Percentiles rank a stretch among this genome's conserved stretches.
Conservation (phyloP, 2,329 filamentous ascomycete genomes). For the Ramularia endophylla region DNA sequence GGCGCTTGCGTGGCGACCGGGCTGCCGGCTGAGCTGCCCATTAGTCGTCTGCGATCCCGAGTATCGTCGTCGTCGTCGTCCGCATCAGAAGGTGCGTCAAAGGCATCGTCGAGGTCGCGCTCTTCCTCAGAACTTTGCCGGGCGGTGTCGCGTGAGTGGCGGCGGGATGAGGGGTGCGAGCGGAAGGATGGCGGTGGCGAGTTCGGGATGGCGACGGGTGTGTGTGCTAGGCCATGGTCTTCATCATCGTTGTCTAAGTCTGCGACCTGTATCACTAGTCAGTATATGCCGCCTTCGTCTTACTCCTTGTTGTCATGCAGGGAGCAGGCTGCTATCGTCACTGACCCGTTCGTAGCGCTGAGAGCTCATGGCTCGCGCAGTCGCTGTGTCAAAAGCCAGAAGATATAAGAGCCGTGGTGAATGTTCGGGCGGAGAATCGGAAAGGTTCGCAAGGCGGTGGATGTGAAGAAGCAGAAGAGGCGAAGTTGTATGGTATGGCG, state of each 20-base stretch:
- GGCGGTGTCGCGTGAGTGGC: constrained; percentile 48
- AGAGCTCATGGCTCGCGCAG: constrained; percentile 35
- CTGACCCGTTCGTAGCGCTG: constrained; percentile 47
- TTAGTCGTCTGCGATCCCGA: constrained; percentile 80
- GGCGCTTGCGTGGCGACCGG: constrained; percentile 8
- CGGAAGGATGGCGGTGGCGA: constrained; percentile 73
- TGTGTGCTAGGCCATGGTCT: constrained; percentile 30
- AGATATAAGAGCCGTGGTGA: neutral
- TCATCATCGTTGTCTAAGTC: constrained; percentile 41
- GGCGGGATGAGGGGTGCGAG: constrained; percentile 69
- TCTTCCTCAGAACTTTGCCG: constrained; percentile 56
- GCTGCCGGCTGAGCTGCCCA: constrained; percentile 34
- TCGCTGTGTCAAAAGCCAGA: constrained; percentile 2
- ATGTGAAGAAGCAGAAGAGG: neutral
- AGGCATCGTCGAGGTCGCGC: constrained; percentile 83
- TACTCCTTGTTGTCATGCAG: constrained; percentile 9
- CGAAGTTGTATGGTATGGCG: constrained; percentile 1
- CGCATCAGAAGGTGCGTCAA: constrained; percentile 61
- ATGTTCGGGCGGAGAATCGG: too few relatives aligned
- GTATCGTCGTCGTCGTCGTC: constrained; percentile 64
- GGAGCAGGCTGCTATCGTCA: constrained; percentile 18
- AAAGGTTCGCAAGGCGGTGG: too few relatives aligned
- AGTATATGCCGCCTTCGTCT: neutral
- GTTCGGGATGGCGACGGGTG: constrained; percentile 36
- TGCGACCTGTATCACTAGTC: constrained; percentile 26